These are phyloP conservation scores for Yamadazyma membranifaciens DNA, from an alignment of 1,139 yeast species.

Conservation along the genomic window DNA sequence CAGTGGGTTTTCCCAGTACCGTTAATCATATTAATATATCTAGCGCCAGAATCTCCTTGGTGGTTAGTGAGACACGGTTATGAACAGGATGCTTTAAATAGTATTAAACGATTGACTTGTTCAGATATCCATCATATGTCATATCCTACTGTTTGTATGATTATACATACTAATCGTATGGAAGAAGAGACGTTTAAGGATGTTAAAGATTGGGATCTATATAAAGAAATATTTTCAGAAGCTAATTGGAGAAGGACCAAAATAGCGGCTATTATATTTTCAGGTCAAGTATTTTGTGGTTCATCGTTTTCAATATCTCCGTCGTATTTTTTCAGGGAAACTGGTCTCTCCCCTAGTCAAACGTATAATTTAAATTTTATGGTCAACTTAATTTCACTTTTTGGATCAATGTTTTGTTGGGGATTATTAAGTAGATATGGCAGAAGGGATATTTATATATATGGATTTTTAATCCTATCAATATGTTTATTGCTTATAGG, in stretches of 20 bases:
- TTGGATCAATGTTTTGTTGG: slow-evolving; percentile 22
- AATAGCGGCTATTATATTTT: slow-evolving; percentile 20
- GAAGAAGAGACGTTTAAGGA: slow-evolving; percentile 12
- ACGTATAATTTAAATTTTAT: slow-evolving; percentile 28
- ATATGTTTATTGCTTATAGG: slow-evolving; percentile 44
- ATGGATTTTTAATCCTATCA: slow-evolving; percentile 20
- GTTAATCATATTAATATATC: slow-evolving; percentile 16
- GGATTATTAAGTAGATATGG: slow-evolving; percentile 20
- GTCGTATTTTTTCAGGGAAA: slow-evolving; percentile 24
- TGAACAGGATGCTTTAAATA: slow-evolving; percentile 17
- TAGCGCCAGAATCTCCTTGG: slow-evolving; percentile 26
- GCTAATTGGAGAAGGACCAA: slow-evolving; percentile 22
- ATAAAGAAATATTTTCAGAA: slow-evolving; percentile 21
- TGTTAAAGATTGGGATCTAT: slow-evolving; percentile 10
- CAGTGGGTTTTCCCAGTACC: slow-evolving; percentile 26
- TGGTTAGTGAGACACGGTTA: slow-evolving; percentile 22
- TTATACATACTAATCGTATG: slow-evolving; percentile 20
- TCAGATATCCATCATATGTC: slow-evolving; percentile 14
- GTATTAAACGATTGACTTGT: slow-evolving; percentile 16
- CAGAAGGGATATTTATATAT: slow-evolving; percentile 22
- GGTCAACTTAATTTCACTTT: slow-evolving; percentile 24
- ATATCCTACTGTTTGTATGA: slow-evolving; percentile 17
- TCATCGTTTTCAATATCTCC: slow-evolving; percentile 24
- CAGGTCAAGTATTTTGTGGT: slow-evolving; percentile 24
- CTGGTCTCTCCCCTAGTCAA: slow-evolving; percentile 19